Evolutionary conservation across 23 red algal genomes (phyloP).

Genomic region (Cyanidium caldarium): DNA sequence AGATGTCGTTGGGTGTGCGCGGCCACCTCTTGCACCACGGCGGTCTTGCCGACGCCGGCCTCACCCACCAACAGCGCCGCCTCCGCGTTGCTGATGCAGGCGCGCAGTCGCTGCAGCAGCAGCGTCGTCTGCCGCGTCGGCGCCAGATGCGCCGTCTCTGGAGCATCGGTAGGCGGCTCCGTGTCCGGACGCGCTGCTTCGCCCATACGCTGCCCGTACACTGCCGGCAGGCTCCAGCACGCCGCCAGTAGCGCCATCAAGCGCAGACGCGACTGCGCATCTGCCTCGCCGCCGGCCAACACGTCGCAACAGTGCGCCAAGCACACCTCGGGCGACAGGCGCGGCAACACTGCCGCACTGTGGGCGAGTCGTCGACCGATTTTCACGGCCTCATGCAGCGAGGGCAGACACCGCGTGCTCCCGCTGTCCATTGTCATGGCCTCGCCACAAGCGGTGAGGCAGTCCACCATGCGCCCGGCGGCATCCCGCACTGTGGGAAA

Average conservation of each 20-base stretch:
- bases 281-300: constrained; percentile 12
- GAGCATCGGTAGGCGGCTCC: too few species aligned
- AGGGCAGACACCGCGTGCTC: constrained; percentile 13
- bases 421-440: too few species aligned
- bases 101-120: constrained; percentile 30
- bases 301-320: constrained; percentile 32
- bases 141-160: constrained; percentile 14
- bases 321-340: constrained; percentile 20
- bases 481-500: not conserved
- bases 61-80: constrained; percentile 65
- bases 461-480: constrained; percentile 6
- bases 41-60: constrained; percentile 80
- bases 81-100: constrained; percentile 45
- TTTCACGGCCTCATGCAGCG: constrained; percentile 31
- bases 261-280: not conserved
- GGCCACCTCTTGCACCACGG: constrained; percentile 56
- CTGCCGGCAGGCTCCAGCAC: constrained; percentile 19
- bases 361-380: constrained; percentile 27
- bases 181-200: not conserved
- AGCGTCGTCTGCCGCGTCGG: constrained; percentile 28
- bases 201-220: constrained; percentile 6
- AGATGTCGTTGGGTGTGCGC: constrained; percentile 18
- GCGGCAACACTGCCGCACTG: not conserved
- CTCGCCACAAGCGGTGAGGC: constrained; percentile 23
- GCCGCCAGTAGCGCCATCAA: not conserved